Base-by-base conservation (phyloP, 163 green algal genomes). In the Chloromonas sp. region DNA sequence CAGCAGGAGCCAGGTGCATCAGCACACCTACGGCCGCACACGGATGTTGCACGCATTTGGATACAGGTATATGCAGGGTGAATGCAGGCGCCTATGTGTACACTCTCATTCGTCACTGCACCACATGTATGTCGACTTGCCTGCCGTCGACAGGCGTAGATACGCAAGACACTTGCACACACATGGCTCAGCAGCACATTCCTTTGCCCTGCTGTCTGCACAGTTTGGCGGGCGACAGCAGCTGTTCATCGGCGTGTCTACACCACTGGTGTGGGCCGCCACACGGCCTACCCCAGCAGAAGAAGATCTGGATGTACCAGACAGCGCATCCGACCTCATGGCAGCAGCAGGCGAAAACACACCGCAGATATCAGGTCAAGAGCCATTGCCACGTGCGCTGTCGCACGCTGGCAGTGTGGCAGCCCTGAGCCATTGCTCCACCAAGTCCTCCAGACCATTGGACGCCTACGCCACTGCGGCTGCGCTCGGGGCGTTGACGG, bases 211-310 rank as follows among this genome's bases (percentile, higher is more conserved):
- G 5, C 1, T 15, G 2, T 61, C 2, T 8, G 71, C 60, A 74
- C 84, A 90, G 85, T 89, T 81, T 78, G 87, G 85, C 60, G 87
- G 87, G 0, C 80, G 83, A 0, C 83, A 87, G 83, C 79, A 87
- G 66, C 14, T 85, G 14, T 91, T 92, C 78, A 84, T 93, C 2
- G 90, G 81, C 11, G 89, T 93, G 3, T 90, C 86, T 59, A 88
- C 81, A 2, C 88, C 88, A 0, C 83, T 92, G 58, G 88, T 89
- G 8, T 93, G 90, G 90, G 90, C 90, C n/a, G 81, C 84, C 59
- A 87, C 84, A 14, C 79, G 78, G 0, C 80, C 70, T 1, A 60
- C 78, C 0, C 2, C 61, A 1, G 36, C 61, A 71, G 81, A 84
- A 57, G 81, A 84, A 14, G 62, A 83, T 60, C 57, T 70, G 15